Evolutionary conservation across 345 rosid genomes (phyloP), one percentile per base, ranked within the genome.

Genomic region (Litchi chinensis): DNA sequence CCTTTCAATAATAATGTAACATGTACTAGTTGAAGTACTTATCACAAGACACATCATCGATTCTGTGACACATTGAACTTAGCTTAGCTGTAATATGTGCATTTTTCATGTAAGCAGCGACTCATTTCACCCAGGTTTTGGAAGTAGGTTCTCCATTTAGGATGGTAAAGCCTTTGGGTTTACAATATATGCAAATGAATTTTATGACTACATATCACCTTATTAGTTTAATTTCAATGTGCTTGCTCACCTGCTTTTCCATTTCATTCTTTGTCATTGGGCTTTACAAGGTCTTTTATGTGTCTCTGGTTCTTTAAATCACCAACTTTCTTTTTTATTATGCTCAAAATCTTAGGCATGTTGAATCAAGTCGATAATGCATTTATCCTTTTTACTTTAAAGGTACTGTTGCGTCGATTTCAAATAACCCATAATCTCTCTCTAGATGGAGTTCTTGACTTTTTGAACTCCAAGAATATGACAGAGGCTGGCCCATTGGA

Each of bases 401-500:
- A 96, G 99, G 94, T 96, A 80, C 85, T 96, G 76, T 83, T 96
- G 80, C 94, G 90, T 28, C 88, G 97, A 67, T 90, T 94, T 84
- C 93, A 96, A 84, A 89, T 93, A 87, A 89, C 99, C n/a, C 90
- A 84, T 59, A 96, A 96, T 81, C 93, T 84, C 68, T 94, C 99
- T 43, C 83, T 91, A 48, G 99, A 94, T 83, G 99, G 99, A 65
- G 95, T 96, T 83, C 98, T 93, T 6, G 99, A 96, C 86, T 91
- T 94, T 71, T 83, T 94, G 70, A 89, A 89, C 92, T 96, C 99
- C 8, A 94, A 91, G 92, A 94, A 87, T 68, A 94, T 96, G 99
- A 94, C 98, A 39, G 97, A 93, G 18, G 97, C 98, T 76, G 98
- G 99, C 59, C 99, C 99, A 10, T 57, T 96, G 80, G 95, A n/a